phyloP scores from a whole-genome alignment of 2,329 filamentous ascomycete genomes.

The Ascochyta fabae region DNA sequence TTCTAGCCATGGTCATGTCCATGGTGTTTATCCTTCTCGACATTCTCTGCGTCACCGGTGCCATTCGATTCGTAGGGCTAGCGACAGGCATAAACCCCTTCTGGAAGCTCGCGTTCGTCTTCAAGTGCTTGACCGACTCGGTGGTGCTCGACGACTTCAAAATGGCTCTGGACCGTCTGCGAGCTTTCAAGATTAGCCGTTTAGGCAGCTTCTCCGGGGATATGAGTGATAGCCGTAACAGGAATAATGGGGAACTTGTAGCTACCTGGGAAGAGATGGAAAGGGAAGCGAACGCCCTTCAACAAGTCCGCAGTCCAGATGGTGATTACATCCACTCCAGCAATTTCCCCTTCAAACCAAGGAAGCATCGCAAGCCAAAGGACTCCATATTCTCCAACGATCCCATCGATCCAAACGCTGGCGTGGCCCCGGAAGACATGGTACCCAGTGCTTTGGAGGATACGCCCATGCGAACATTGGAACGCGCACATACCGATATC shows the following conservation, averaged over 20 bases:
- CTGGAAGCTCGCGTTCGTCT: slow-evolving; percentile 69
- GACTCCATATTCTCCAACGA: slow-evolving; percentile 36
- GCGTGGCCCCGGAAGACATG: slow-evolving; percentile 37
- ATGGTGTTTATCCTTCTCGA: slow-evolving; percentile 68
- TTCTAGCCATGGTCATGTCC: slow-evolving; percentile 66
- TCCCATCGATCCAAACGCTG: slow-evolving; percentile 18
- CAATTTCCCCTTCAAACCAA: slow-evolving; percentile 38
- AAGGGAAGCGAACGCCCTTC: slow-evolving; percentile 34
- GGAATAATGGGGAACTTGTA: slow-evolving; percentile 39
- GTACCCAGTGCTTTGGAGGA: slow-evolving; percentile 38
- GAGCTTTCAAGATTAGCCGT: slow-evolving; percentile 53
- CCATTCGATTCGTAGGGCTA: slow-evolving; percentile 46
- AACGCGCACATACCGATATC: slow-evolving; percentile 21
- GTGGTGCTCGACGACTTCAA: slow-evolving; percentile 74
- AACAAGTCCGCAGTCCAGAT: slow-evolving; percentile 37
- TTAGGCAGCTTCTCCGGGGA: slow-evolving; percentile 48
- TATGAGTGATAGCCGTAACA: slow-evolving; percentile 42
- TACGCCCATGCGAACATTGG: slow-evolving; percentile 21
- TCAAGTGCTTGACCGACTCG: slow-evolving; percentile 71
- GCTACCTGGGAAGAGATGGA: slow-evolving; percentile 46
- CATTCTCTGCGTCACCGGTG: slow-evolving; percentile 64
- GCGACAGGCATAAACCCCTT: slow-evolving; percentile 69
- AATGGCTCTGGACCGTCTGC: slow-evolving; percentile 58
- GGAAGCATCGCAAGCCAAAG: slow-evolving; percentile 29
- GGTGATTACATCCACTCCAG: slow-evolving; percentile 39